phyloP scores from a whole-genome alignment of 345 rosid genomes.

The Fremontodendron californicum region DNA sequence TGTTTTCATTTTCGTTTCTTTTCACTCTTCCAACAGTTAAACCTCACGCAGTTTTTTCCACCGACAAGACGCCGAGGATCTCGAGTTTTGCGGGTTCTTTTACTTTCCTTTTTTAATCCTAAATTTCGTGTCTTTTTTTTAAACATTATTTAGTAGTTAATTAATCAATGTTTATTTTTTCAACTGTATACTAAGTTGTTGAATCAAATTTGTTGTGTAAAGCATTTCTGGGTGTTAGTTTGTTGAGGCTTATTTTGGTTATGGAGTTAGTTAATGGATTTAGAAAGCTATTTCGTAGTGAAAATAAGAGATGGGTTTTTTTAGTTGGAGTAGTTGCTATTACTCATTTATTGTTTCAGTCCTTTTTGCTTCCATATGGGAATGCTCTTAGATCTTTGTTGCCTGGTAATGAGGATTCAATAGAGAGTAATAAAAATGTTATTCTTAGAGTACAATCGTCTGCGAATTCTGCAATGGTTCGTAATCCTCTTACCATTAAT shows the following conservation, averaged over 20 bases:
- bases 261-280: constrained; percentile 46
- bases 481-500: constrained; percentile 57
- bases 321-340: constrained; percentile 47
- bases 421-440: constrained; percentile 19
- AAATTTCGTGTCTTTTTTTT: not conserved
- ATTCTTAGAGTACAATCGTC: constrained; percentile 27
- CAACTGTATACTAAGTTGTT: not conserved
- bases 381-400: constrained; percentile 56
- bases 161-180: not conserved
- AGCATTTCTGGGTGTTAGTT: constrained; percentile 10
- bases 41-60: not conserved
- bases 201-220: not conserved
- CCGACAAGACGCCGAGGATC: constrained; percentile 8
- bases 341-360: constrained; percentile 60
- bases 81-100: not conserved
- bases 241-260: constrained; percentile 5
- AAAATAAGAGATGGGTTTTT: constrained; percentile 53
- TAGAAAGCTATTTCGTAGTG: constrained; percentile 31
- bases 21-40: not conserved
- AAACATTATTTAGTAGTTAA: not conserved
- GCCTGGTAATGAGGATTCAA: constrained; percentile 22
- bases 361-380: constrained; percentile 60
- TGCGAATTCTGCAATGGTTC: constrained; percentile 37
- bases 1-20: not conserved
- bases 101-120: not conserved